Evolutionary conservation across 2,329 filamentous ascomycete genomes (phyloP), one percentile per base, ranked within the genome.

Genomic region (Fusarium sp.): DNA sequence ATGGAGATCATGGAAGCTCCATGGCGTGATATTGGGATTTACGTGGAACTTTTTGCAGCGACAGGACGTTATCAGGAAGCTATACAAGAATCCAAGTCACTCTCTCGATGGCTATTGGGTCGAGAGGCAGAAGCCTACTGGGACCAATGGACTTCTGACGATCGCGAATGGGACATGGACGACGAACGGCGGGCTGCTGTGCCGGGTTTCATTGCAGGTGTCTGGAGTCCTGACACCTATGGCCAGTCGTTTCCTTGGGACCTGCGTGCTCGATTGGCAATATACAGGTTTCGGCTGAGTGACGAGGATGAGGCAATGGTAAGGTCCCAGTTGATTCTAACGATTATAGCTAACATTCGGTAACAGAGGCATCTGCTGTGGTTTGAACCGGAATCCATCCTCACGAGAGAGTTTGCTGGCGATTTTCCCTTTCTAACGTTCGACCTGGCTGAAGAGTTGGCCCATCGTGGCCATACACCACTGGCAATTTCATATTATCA

Each of bases 21-120:
- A 38, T 99, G 96, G 96, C 91, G 92, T 60, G 93, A 98, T 80
- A 86, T 97, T 47, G 93, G 94, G 69, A 92, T 95, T 61, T 98
- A 96, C 75, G 88, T 94, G 44, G 94, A 98, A 78, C 87, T 98
- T 24, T 91, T 95, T 69, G 89, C 91, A 34, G 89, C 91, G 54
- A 82, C 90, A 15, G 87, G 88, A 42, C 87, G 89, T 61, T 92
- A 91, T 76, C 82, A 86, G 11, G 87, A 91, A 73, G 95, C 93
- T 6, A 88, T 97, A 6, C 82, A 82, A 34, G 89, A 92, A 70
- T 85, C 97, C 18, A 96, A 93, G 79, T 86, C 86, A 5, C 82
- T 98, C 22, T 89, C 93, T 28, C 88, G 97, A 64, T 98, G 95
- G 94, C 86, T 98, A 62, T 86, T 98, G 44, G 93, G 94, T 14